Conservation (phyloP, 2,329 filamentous ascomycete species). For the Colletotrichum godetiae region DNA sequence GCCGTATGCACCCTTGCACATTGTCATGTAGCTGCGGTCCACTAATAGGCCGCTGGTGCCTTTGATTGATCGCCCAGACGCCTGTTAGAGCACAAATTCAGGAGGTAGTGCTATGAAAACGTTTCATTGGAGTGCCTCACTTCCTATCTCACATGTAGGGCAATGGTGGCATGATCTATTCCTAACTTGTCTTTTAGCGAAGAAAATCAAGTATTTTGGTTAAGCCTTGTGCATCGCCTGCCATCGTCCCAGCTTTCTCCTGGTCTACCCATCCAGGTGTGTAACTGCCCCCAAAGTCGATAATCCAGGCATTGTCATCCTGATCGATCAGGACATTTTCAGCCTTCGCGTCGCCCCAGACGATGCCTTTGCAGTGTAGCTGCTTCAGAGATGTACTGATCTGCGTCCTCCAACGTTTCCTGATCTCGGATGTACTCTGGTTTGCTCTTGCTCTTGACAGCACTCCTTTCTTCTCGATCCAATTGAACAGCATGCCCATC, state of each 20-base stretch:
- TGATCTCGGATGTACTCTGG: slow-evolving; percentile 19
- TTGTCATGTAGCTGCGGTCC: too few species aligned
- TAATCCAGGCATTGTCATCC: slow-evolving; percentile 43
- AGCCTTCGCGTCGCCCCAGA: slow-evolving; percentile 46
- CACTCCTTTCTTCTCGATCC: slow-evolving; percentile 10
- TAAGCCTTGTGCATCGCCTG: slow-evolving; percentile 41
- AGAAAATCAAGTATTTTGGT: slow-evolving; percentile 26
- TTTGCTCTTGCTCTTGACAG: slow-evolving; percentile 7
- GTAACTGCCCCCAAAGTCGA: slow-evolving; percentile 46
- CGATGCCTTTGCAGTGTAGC: slow-evolving; percentile 38
- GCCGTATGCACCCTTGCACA: too few species aligned
- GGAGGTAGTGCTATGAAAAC: too few species aligned
- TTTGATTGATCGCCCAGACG: too few species aligned
- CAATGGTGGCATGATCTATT: too few species aligned
- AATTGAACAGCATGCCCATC: slow-evolving; percentile 5
- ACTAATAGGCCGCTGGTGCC: too few species aligned
- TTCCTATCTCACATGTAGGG: too few species aligned
- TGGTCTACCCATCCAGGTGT: slow-evolving; percentile 44
- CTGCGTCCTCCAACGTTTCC: slow-evolving; percentile 37
- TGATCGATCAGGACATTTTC: slow-evolving; percentile 45
- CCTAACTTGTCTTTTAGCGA: too few species aligned
- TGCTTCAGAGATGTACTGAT: slow-evolving; percentile 32
- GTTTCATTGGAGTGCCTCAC: too few species aligned
- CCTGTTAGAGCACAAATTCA: too few species aligned
- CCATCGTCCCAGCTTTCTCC: slow-evolving; percentile 39